A percentile compares a stretch with the other conserved stretches of the same genome.
These are phyloP conservation scores for Carnegiea gigantea DNA, from an alignment of 179 eudicot species.

Conservation along the genomic window DNA sequence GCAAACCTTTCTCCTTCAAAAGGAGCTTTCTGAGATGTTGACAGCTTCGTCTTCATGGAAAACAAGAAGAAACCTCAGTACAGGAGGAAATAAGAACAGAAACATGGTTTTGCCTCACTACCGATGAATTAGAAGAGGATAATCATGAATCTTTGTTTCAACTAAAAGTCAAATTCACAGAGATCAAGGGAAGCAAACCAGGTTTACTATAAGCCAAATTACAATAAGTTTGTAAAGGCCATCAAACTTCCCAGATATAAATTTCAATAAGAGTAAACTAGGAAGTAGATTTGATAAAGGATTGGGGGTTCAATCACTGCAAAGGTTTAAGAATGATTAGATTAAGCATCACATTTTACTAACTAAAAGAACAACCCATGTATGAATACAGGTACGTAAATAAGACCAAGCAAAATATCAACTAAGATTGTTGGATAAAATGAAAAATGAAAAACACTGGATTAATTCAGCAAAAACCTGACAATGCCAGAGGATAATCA, in stretches of 20 bases:
- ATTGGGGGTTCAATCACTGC: background rate
- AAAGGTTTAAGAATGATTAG: background rate
- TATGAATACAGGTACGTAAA: too few species aligned
- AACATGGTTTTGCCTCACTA: background rate
- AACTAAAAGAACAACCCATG: too few species aligned
- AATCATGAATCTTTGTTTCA: background rate
- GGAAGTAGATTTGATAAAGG: background rate
- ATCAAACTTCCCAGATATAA: background rate
- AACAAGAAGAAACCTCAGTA: background rate
- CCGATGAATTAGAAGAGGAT: background rate
- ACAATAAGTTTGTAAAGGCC: background rate
- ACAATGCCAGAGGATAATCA: background rate
- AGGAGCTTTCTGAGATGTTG: slow-evolving; percentile 28
- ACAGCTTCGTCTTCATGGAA: slow-evolving; percentile 32
- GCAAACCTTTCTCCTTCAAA: slow-evolving; percentile 38
- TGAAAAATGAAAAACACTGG: background rate
- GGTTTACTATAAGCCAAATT: background rate
- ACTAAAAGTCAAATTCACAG: background rate
- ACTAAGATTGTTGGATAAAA: background rate
- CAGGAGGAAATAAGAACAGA: slow-evolving; percentile 2
- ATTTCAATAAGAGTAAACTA: background rate
- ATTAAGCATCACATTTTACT: background rate
- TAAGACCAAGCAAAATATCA: background rate
- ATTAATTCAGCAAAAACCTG: background rate
- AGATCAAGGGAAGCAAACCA: background rate